These are phyloP conservation scores for Jacaranda copaia DNA, from an alignment of 257 asterid genomes.

Conservation along the genomic window DNA sequence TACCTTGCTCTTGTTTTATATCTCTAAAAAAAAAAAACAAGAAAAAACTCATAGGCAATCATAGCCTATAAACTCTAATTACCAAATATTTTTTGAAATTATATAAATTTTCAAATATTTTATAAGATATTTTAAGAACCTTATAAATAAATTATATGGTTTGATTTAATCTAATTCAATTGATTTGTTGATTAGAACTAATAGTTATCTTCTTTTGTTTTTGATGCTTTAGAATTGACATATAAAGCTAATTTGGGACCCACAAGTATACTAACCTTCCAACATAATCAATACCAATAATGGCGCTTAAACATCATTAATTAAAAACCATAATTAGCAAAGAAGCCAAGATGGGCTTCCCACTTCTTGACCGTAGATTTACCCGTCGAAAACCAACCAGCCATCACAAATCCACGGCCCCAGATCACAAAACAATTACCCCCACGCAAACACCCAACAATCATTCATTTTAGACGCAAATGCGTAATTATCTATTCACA, in stretches of 20 bases:
- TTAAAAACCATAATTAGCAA: conserved; percentile 34
- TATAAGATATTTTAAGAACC: too few species aligned
- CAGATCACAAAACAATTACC: conserved; percentile 17
- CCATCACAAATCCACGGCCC: conserved; percentile 33
- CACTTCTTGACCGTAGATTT: conserved; percentile 34
- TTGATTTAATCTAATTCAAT: too few species aligned
- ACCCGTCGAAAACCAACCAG: conserved; percentile 20
- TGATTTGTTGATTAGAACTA: too few species aligned
- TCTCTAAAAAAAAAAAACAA: too few species aligned
- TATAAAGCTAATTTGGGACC: neutral
- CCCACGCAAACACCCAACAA: conserved; percentile 25
- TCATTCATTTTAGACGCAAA: neutral
- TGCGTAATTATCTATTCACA: neutral
- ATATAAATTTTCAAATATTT: too few species aligned
- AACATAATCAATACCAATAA: conserved; percentile 17
- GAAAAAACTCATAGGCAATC: too few species aligned
- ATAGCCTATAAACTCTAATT: too few species aligned
- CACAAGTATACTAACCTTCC: conserved; percentile 6
- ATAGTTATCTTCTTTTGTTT: neutral
- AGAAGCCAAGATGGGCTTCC: neutral
- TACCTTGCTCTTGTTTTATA: too few species aligned
- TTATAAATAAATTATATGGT: too few species aligned
- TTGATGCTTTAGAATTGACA: neutral
- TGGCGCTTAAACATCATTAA: neutral
- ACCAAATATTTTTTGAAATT: too few species aligned